Evolutionary conservation across 1,284 basidiomycete species (phyloP).

Genomic region (Thelephora terrestris): DNA sequence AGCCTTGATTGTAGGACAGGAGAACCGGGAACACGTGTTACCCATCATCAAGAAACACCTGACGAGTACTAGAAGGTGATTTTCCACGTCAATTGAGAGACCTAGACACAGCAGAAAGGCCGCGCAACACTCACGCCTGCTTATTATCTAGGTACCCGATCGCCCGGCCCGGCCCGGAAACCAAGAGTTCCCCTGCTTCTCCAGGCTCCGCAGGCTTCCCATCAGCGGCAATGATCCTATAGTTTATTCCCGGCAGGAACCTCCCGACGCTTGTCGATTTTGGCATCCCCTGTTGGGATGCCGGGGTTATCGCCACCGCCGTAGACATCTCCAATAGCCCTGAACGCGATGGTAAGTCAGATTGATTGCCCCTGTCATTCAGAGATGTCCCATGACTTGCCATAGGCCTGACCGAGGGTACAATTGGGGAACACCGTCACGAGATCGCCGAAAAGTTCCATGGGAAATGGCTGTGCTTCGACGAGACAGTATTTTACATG

Average conservation of each 20-base stretch:
- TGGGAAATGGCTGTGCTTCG: background rate
- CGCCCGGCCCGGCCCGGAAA: constrained; percentile 32
- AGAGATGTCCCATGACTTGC: background rate
- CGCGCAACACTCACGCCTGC: constrained; percentile 20
- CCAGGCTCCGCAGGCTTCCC: constrained; percentile 27
- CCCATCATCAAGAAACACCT: no score
- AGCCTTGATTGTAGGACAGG: no score
- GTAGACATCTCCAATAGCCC: background rate
- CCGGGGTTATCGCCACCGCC: background rate
- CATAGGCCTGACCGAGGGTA: background rate
- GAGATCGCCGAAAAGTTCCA: background rate
- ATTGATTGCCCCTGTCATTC: no score
- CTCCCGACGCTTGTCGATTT: constrained; percentile 20
- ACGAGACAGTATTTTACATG: background rate
- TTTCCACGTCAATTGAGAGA: no score
- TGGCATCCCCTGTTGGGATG: background rate
- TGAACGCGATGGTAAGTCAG: background rate
- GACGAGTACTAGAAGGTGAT: no score
- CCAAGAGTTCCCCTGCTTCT: constrained; percentile 32
- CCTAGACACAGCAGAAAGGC: no score
- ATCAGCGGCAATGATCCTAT: constrained; percentile 30
- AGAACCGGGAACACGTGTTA: no score
- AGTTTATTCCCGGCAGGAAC: constrained; percentile 27
- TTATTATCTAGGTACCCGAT: constrained; percentile 33
- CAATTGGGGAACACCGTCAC: background rate